These are phyloP conservation scores for Hortaea werneckii DNA, from an alignment of 2,329 filamentous ascomycete species.

Conservation along the genomic window DNA sequence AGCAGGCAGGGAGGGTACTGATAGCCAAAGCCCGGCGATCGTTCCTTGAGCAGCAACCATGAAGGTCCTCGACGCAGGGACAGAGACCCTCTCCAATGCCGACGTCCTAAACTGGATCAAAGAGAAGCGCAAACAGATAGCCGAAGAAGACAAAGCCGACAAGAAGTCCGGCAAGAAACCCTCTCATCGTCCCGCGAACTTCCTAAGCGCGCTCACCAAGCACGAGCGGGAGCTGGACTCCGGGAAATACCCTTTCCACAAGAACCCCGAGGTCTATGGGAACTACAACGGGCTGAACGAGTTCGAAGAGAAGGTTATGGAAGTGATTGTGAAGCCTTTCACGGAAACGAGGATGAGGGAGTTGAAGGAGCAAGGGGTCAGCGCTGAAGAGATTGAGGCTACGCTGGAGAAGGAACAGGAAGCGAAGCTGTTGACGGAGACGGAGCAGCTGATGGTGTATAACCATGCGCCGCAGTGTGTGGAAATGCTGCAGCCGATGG, in stretches of 20 bases:
- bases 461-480: constrained; percentile 24
- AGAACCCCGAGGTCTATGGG: constrained; percentile 20
- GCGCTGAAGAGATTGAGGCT: constrained; percentile 15
- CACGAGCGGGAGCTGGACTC: constrained; percentile 21
- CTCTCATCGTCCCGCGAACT: constrained; percentile 19
- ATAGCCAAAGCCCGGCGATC: no score
- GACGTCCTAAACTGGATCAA: constrained; percentile 26
- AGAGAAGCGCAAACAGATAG: constrained; percentile 22
- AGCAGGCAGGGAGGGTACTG: no score
- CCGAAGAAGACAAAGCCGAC: constrained; percentile 21
- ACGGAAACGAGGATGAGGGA: constrained; percentile 15
- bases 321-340: constrained; percentile 16
- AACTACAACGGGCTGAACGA: constrained; percentile 13
- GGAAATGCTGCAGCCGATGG: constrained; percentile 26
- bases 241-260: constrained; percentile 19
- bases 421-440: constrained; percentile 24
- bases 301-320: constrained; percentile 15
- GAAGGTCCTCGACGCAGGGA: constrained; percentile 28
- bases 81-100: constrained; percentile 24
- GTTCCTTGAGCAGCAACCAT: constrained; percentile 4
- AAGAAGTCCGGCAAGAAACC: constrained; percentile 13
- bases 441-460: constrained; percentile 24
- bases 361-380: constrained; percentile 13
- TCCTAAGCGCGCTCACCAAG: constrained; percentile 20
- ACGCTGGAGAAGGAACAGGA: constrained; percentile 21